Conservation (phyloP, 2,329 filamentous ascomycete species). For the Trichoderma oligosporum region DNA sequence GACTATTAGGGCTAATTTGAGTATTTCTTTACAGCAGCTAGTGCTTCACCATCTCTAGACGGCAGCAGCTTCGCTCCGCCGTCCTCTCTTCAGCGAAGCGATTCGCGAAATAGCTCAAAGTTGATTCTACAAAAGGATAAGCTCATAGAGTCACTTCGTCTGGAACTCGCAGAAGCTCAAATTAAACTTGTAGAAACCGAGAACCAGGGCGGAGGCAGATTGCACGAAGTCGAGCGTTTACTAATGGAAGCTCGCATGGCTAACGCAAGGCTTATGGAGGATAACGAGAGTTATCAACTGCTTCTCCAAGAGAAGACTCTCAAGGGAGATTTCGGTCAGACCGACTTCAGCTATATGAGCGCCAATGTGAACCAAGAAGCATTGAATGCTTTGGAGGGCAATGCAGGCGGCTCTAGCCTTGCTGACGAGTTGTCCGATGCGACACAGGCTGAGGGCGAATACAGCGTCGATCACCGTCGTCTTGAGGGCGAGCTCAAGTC, state of each 20-base stretch:
- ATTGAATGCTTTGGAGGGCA: slow-evolving; percentile 60
- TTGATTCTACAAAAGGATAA: slow-evolving; percentile 93
- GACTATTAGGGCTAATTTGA: slow-evolving; percentile 27
- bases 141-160: slow-evolving; percentile 83
- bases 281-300: slow-evolving; percentile 97
- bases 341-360: slow-evolving; percentile 70
- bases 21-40: slow-evolving; percentile 36
- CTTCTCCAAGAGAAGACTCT: slow-evolving; percentile 92
- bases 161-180: slow-evolving; percentile 91
- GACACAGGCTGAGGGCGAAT: slow-evolving; percentile 50
- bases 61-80: slow-evolving; percentile 80
- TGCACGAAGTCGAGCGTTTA: slow-evolving; percentile 86
- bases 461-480: slow-evolving; percentile 53
- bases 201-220: slow-evolving; percentile 80
- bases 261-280: slow-evolving; percentile 94
- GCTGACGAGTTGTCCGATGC: slow-evolving; percentile 73
- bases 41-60: slow-evolving; percentile 66
- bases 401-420: slow-evolving; percentile 54
- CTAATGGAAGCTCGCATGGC: slow-evolving; percentile 92
- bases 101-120: slow-evolving; percentile 85
- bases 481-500: slow-evolving; percentile 75
- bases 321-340: slow-evolving; percentile 85
- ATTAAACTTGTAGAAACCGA: slow-evolving; percentile 94
- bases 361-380: slow-evolving; percentile 59
- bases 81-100: slow-evolving; percentile 77